Percentiles rank a stretch among this genome's conserved stretches.
phyloP scores from a whole-genome alignment of 352 stramenopile genomes.

The Phytophthora cryptogea region DNA sequence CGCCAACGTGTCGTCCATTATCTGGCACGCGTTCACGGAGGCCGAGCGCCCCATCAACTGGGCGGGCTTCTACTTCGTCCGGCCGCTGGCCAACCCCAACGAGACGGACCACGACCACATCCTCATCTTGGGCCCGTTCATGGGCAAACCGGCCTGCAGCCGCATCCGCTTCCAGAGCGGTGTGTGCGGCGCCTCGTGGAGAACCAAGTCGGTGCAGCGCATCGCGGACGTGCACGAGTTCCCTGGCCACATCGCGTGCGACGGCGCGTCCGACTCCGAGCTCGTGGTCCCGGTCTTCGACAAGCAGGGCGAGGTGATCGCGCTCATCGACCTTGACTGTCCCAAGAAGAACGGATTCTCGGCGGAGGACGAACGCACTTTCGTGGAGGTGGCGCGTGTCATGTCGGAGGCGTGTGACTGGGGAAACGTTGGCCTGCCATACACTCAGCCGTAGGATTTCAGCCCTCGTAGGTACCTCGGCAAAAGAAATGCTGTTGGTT shows the following conservation, averaged over 20 bases:
- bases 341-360: conserved; percentile 74
- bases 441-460: conserved; percentile 39
- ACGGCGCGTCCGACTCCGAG: conserved; percentile 80
- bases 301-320: conserved; percentile 64
- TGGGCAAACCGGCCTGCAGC: conserved; percentile 82
- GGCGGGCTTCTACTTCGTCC: conserved; percentile 82
- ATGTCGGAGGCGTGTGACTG: conserved; percentile 68
- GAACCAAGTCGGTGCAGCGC: conserved; percentile 71
- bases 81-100: conserved; percentile 62
- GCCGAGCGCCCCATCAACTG: conserved; percentile 77
- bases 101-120: conserved; percentile 60
- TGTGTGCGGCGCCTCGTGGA: conserved; percentile 70
- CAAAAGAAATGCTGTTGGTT: background rate
- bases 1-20: conserved; percentile 79
- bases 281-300: conserved; percentile 79
- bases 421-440: conserved; percentile 63
- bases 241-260: conserved; percentile 82
- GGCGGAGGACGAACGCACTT: conserved; percentile 67
- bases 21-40: conserved; percentile 79
- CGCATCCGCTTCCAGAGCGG: conserved; percentile 79
- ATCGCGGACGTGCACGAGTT: conserved; percentile 79
- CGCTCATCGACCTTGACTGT: conserved; percentile 83
- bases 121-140: conserved; percentile 79
- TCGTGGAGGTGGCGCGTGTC: conserved; percentile 59
- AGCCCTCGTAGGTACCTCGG: background rate